Conservation (phyloP, 345 rosid species). For the Lepidium aucheri region DNA sequence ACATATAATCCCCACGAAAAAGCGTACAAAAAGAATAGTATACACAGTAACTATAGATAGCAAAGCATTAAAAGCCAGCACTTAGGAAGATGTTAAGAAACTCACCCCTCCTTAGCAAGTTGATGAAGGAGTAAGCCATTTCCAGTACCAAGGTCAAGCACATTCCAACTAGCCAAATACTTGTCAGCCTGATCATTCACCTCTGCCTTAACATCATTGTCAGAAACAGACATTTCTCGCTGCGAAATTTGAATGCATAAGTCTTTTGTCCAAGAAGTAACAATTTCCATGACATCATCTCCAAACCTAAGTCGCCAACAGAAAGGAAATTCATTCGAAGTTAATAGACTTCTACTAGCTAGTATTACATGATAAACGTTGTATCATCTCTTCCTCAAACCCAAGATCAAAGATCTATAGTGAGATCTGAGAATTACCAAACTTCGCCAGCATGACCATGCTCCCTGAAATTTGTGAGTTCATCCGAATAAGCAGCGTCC, state of each 20-base stretch:
- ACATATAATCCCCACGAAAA: not conserved
- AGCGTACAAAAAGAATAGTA: not conserved
- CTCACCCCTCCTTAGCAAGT: conserved; percentile 90
- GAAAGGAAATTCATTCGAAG: conserved; percentile 1
- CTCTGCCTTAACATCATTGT: conserved; percentile 19
- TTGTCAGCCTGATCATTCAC: conserved; percentile 44
- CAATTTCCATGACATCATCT: conserved; percentile 81
- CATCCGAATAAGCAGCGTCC: conserved; percentile 90
- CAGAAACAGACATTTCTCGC: conserved; percentile 34
- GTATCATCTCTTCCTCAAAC: not conserved
- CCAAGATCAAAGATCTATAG: not conserved
- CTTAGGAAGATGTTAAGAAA: conserved; percentile 30
- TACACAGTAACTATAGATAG: not conserved
- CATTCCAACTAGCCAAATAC: conserved; percentile 72
- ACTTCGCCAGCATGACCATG: conserved; percentile 96
- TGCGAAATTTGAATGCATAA: conserved; percentile 60
- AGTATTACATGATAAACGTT: not conserved
- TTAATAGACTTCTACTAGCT: not conserved
- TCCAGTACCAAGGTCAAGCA: conserved; percentile 95
- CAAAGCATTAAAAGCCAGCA: conserved; percentile 21
- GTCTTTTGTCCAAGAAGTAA: conserved; percentile 82
- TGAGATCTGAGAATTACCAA: conserved; percentile 41
- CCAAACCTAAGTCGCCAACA: conserved; percentile 61
- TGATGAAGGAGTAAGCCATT: conserved; percentile 95
- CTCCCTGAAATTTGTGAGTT: conserved; percentile 75